Percentiles rank a stretch among this genome's conserved stretches.
Conservation (phyloP, 2,329 filamentous ascomycete genomes). For the Diaporthe helianthi region DNA sequence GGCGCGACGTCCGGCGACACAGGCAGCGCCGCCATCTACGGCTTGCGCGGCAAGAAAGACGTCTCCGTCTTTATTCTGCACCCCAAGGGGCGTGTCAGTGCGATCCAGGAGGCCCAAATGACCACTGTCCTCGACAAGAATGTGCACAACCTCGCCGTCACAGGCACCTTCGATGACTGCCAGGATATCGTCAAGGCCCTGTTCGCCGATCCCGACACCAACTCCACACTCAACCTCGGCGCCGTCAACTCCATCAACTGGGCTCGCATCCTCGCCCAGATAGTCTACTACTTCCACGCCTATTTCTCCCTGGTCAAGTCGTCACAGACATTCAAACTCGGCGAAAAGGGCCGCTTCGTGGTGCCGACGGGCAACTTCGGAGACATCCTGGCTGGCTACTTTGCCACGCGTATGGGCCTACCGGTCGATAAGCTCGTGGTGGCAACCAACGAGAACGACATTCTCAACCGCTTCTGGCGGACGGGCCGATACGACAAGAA, state of each 20-base stretch:
- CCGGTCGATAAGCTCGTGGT: slow-evolving; percentile 88
- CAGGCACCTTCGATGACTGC: slow-evolving; percentile 95
- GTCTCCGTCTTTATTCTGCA: slow-evolving; percentile 95
- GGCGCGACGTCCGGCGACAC: slow-evolving; percentile 90
- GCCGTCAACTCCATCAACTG: slow-evolving; percentile 98
- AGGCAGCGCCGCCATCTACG: slow-evolving; percentile 94
- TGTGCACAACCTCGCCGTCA: slow-evolving; percentile 89
- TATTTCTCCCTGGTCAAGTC: slow-evolving; percentile 81
- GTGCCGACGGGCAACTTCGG: slow-evolving; percentile 97
- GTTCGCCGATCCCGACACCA: slow-evolving; percentile 85
- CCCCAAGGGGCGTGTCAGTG: slow-evolving; percentile 88
- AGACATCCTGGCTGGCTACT: slow-evolving; percentile 92
- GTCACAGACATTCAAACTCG: slow-evolving; percentile 65
- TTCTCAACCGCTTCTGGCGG: slow-evolving; percentile 93
- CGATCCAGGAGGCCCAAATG: slow-evolving; percentile 97
- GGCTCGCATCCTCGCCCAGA: slow-evolving; percentile 93
- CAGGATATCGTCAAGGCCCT: slow-evolving; percentile 96
- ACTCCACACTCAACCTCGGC: slow-evolving; percentile 81
- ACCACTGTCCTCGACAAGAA: slow-evolving; percentile 90
- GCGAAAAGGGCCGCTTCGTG: slow-evolving; percentile 80
- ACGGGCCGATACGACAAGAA: slow-evolving; percentile 90
- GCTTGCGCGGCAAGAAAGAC: slow-evolving; percentile 93
- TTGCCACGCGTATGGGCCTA: slow-evolving; percentile 67
- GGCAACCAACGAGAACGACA: slow-evolving; percentile 97
- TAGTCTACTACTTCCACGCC: slow-evolving; percentile 94